Base-by-base conservation (phyloP, 257 asterid species). In the Solanum paucissectum region DNA sequence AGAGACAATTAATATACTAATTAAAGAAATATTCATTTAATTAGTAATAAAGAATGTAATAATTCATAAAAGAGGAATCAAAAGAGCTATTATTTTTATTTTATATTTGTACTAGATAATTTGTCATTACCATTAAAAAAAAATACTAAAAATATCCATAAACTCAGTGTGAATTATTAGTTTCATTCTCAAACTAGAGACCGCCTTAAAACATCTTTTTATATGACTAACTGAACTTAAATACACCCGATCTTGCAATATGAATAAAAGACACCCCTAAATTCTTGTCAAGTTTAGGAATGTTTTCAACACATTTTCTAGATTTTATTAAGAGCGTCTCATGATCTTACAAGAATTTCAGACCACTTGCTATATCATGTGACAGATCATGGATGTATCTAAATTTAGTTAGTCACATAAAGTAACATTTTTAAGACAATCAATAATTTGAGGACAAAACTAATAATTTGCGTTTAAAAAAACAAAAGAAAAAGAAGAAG, bases 391-490 rank as follows among this genome's bases (percentile, higher is more conserved):
- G 23, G 1, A 0, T 52, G 2, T 16, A 52, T 2, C 62, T 52
- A 18, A 52, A 7, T 52, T 18, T 52, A 52, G 0, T 52, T 52
- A 52, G 2, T 52, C n/a, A 52, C 9, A 18, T 52, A 52, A 52
- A 52, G 1, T 46, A 0, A 52, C 18, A 52, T 5, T 16, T 52
- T 52, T 2, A 16, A 16, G 23, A 2, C 0, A 5, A 0, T 16
- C 2, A 52, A 52, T 52, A 52, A 52, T 52, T 52, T 18, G 3
- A 14, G 9, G 2, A 18, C 1, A 1, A 52, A 0, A 52, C n/a
- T 52, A 18, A 6, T 16, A 52, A 6, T 52, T 52, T 18, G 2
- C 62, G n/a, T 18, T 52, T 52, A 18, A 21, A 52, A 52, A 52
- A 52, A 18, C 4, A 18, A 52, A 52, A 18, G 55, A 52, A 52